Percentiles rank a stretch among this genome's conserved stretches.
These are phyloP conservation scores for Chlorella ohadii DNA, from an alignment of 139 green algal genomes.

Conservation along the genomic window DNA sequence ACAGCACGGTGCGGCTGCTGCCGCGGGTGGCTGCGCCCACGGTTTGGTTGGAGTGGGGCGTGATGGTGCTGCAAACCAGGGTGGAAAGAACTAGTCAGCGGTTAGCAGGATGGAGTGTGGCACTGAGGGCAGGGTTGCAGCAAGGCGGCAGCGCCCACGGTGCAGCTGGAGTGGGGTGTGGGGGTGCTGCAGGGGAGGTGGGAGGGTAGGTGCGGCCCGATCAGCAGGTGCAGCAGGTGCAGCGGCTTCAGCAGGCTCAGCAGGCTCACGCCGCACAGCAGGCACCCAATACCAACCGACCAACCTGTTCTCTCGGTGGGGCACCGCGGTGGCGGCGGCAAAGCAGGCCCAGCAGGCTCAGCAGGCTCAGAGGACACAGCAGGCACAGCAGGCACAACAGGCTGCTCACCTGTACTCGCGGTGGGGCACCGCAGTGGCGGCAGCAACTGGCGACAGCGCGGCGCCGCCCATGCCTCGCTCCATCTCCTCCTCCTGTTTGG, in stretches of 20 bases:
- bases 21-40: neutral
- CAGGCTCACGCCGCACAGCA: too few relatives aligned
- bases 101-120: too few relatives aligned
- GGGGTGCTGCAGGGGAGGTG: too few relatives aligned
- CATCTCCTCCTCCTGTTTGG: constrained; percentile 12
- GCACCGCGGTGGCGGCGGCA: too few relatives aligned
- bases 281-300: too few relatives aligned
- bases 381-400: neutral
- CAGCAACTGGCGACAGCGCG: neutral
- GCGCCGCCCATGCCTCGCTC: neutral
- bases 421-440: neutral
- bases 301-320: too few relatives aligned
- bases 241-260: too few relatives aligned
- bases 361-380: neutral
- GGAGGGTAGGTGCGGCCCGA: too few relatives aligned
- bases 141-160: too few relatives aligned
- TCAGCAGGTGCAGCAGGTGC: too few relatives aligned
- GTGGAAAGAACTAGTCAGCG: neutral
- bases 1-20: neutral
- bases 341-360: neutral
- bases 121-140: too few relatives aligned
- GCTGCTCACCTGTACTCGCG: neutral
- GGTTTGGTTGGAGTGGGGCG: neutral
- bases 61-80: neutral
- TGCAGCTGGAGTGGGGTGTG: too few relatives aligned